phyloP scores from a whole-genome alignment of 164 flowering plant species.

The Vitis amurensis region DNA sequence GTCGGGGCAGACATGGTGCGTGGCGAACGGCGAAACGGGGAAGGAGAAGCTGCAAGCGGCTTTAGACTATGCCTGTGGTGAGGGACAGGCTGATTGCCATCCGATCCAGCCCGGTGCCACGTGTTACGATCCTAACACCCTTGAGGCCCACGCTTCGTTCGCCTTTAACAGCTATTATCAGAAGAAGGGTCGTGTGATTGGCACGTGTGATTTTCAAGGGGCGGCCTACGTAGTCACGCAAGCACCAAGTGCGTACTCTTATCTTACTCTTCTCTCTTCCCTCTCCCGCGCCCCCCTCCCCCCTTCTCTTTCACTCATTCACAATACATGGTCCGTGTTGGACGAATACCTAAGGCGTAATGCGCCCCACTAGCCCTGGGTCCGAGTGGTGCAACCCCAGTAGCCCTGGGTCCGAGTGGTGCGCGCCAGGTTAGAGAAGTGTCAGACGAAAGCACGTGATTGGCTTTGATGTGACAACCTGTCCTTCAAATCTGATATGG shows the following conservation, averaged over 20 bases:
- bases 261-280: not conserved
- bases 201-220: constrained; percentile 60
- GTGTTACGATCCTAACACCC: constrained; percentile 63
- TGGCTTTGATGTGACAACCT: too few relatives aligned
- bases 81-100: constrained; percentile 70
- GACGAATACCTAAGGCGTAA: too few relatives aligned
- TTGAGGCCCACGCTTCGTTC: constrained; percentile 66
- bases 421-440: not conserved
- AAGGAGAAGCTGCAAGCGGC: constrained; percentile 57
- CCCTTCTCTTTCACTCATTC: not conserved
- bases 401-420: too few relatives aligned
- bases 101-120: constrained; percentile 61
- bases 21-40: constrained; percentile 47
- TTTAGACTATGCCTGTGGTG: constrained; percentile 69
- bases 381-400: too few relatives aligned
- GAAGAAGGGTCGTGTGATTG: constrained; percentile 45
- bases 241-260: constrained; percentile 51
- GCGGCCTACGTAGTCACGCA: constrained; percentile 61
- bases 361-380: too few relatives aligned
- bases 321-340: not conserved
- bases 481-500: too few relatives aligned
- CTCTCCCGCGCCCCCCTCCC: not conserved
- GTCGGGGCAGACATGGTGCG: constrained; percentile 64
- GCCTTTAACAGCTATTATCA: constrained; percentile 77
- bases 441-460: too few relatives aligned